Percentiles rank a stretch among this genome's conserved stretches.
These are phyloP conservation scores for Hortaea werneckii DNA, from an alignment of 2,329 filamentous ascomycete genomes.

Conservation along the genomic window DNA sequence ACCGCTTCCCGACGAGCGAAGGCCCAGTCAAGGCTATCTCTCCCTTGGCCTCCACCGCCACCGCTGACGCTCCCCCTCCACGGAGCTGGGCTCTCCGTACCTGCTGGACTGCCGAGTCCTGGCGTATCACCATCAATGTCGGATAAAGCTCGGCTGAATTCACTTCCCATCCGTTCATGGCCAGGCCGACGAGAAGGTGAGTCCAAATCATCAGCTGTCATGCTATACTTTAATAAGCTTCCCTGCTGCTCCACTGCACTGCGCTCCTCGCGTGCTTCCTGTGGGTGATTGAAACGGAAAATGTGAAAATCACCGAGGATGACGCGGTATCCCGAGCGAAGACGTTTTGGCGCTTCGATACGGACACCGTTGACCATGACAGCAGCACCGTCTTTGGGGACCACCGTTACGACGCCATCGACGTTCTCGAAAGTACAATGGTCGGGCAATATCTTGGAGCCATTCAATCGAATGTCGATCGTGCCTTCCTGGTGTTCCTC, in stretches of 20 bases:
- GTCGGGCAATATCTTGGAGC: slow-evolving; percentile 80
- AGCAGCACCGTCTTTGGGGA: slow-evolving; percentile 81
- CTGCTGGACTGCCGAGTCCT: slow-evolving; percentile 30
- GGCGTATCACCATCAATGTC: slow-evolving; percentile 60
- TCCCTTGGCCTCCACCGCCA: slow-evolving; percentile 41
- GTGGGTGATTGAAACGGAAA: slow-evolving; percentile 94
- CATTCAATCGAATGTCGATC: slow-evolving; percentile 83
- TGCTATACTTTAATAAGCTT: slow-evolving; percentile 76
- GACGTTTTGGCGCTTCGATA: slow-evolving; percentile 71
- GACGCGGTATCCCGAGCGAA: slow-evolving; percentile 87
- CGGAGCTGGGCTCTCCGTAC: slow-evolving; percentile 69
- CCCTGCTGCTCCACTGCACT: slow-evolving; percentile 47
- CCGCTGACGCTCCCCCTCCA: slow-evolving; percentile 27
- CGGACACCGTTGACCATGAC: slow-evolving; percentile 97
- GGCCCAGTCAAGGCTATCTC: slow-evolving; percentile 81
- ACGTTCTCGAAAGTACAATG: slow-evolving; percentile 92
- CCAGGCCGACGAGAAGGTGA: slow-evolving; percentile 47
- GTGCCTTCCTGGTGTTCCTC: slow-evolving; percentile 28
- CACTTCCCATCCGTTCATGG: slow-evolving; percentile 59
- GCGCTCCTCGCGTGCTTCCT: slow-evolving; percentile 86
- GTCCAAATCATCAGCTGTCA: slow-evolving; percentile 54
- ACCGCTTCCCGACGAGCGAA: slow-evolving; percentile 90
- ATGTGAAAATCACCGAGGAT: slow-evolving; percentile 98
- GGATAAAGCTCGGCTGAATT: slow-evolving; percentile 65
- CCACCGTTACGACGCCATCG: slow-evolving; percentile 84